Evolutionary conservation across 768 basidiomycete species (phyloP), one percentile per base, ranked within the genome.

Genomic region (Trichaptum fuscoviolaceum): DNA sequence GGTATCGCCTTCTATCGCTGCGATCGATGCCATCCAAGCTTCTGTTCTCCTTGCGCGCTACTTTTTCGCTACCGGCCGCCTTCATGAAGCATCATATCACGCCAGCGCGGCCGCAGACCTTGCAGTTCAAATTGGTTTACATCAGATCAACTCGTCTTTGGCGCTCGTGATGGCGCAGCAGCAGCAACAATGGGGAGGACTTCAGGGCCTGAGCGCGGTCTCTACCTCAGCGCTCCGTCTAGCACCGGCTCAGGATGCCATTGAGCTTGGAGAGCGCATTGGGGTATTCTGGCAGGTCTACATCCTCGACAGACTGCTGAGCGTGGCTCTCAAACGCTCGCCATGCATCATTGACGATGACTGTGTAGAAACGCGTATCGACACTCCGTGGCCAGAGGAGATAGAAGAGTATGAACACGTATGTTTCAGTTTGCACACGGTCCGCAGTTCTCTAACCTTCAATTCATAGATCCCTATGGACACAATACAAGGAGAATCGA

Each of bases 281-380:
- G 75, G 87, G 52, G 83, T 91, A 0, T 94, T 94, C 70, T 94
- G 92, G 92, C 90, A 92, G 73, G 89, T 91, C 12, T 94, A 87
- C 75, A 85, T 86, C 71, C 79, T 93, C 69, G 92, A 94, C 75
- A 85, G 88, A 34, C 91, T 90, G 72, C 92, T 91, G 90, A 91
- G 91, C 24, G 86, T 88, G 6, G 84, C 86, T 10, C 81, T 92
- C 7, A 87, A 85, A 34, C 87, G 88, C 68, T 89, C 90, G 5
- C 78, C 81, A 10, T 79, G 86, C 57, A 85, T 93, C 57, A 84
- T 86, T 18, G 90, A 93, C 69, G 84, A 85, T 62, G 78, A 82
- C 36, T 82, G 85, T 65, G 78, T 83, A 12, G 83, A 79, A 69
- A 80, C 84, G 58, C 80, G 87, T 23, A 87, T 92, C 69, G 83